phyloP scores from a whole-genome alignment of 495 filamentous ascomycete genomes.

The Tetracladium setigerum region DNA sequence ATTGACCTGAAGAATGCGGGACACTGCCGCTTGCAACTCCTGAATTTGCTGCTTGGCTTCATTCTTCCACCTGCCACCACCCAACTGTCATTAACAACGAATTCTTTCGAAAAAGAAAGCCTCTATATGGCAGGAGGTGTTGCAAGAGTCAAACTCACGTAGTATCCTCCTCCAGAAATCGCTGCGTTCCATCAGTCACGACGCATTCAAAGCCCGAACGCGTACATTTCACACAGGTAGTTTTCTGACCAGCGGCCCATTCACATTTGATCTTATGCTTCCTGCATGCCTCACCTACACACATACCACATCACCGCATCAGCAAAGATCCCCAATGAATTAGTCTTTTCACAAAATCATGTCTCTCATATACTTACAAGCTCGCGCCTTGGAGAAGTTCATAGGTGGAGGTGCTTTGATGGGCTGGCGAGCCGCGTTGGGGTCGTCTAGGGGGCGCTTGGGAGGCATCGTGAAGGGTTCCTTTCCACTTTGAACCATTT shows the following conservation, averaged over 20 bases:
- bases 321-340: neutral
- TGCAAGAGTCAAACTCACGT: conserved; percentile 17
- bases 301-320: too few relatives aligned
- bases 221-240: conserved; percentile 25
- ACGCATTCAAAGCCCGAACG: conserved; percentile 28
- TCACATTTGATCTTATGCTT: conserved; percentile 29
- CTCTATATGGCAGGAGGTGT: too few relatives aligned
- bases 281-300: conserved; percentile 21
- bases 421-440: too few relatives aligned
- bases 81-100: neutral
- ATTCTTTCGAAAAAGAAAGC: neutral
- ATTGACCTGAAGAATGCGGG: conserved; percentile 1
- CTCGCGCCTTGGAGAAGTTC: too few relatives aligned
- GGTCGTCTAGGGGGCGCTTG: too few relatives aligned
- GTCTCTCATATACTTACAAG: too few relatives aligned
- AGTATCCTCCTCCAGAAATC: conserved; percentile 27
- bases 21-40: neutral
- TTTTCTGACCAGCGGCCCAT: conserved; percentile 19
- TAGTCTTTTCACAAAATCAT: too few relatives aligned
- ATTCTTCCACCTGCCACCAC: neutral
- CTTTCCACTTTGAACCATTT: too few relatives aligned
- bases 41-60: neutral
- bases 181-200: conserved; percentile 27
- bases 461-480: too few relatives aligned
- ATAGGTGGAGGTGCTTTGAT: too few relatives aligned